Conservation (phyloP, 169 alveolate species). For the Sarcocystis neurona region DNA sequence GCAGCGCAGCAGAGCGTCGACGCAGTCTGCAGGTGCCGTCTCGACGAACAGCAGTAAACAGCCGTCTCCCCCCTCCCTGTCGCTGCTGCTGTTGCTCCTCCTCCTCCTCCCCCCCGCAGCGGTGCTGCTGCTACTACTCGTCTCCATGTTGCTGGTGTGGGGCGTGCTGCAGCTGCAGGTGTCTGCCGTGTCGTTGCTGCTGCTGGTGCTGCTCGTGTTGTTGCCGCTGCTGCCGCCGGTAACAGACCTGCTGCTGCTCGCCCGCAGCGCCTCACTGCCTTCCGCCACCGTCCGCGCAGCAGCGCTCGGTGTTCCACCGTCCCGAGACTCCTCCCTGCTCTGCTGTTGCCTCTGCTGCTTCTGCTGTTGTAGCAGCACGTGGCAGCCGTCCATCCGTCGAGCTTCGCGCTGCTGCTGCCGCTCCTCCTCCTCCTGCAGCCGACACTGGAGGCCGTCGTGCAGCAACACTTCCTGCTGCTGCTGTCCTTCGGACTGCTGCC, state of each 20-base stretch:
- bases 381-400: too few relatives aligned
- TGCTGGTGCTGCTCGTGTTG: not conserved
- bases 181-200: not conserved
- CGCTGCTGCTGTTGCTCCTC: not conserved
- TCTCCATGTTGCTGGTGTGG: not conserved
- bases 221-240: not conserved
- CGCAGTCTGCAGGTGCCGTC: constrained; percentile 24
- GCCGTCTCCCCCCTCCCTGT: not conserved
- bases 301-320: too few relatives aligned
- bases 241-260: not conserved
- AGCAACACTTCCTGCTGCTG: not conserved
- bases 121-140: not conserved
- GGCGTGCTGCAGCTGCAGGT: not conserved
- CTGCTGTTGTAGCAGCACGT: too few relatives aligned
- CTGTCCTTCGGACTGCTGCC: not conserved
- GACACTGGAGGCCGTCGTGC: too few relatives aligned
- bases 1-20: not conserved
- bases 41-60: not conserved
- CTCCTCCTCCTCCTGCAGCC: too few relatives aligned
- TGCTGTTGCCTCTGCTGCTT: too few relatives aligned
- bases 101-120: not conserved
- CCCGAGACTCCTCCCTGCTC: too few relatives aligned
- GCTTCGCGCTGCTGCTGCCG: too few relatives aligned
- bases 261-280: too few relatives aligned
- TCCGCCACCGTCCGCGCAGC: too few relatives aligned